Percentiles rank a stretch among this genome's conserved stretches.
Evolutionary conservation across 306 rosid species (phyloP).

Genomic region (Nissolia schottii): DNA sequence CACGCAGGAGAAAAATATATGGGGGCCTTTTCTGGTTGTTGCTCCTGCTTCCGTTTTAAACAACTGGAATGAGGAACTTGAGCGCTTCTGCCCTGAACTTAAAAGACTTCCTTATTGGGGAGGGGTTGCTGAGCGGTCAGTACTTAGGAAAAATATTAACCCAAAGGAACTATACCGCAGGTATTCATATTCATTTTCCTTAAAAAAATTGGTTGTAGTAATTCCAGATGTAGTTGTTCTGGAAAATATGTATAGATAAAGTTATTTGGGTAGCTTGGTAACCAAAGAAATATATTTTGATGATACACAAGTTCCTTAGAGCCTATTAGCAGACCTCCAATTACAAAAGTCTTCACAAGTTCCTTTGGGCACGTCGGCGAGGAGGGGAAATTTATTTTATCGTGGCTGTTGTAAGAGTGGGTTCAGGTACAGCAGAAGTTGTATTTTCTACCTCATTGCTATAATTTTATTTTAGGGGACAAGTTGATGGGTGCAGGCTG

Average conservation of each 20-base stretch:
- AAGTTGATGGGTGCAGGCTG: no score
- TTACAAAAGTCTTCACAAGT: no score
- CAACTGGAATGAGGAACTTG: constrained; percentile 96
- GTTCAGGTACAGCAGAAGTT: no score
- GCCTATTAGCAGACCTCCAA: no score
- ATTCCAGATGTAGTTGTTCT: background rate
- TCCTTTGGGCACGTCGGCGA: no score
- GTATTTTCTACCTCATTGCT: no score
- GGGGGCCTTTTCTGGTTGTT: constrained; percentile 98
- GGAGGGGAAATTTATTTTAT: no score
- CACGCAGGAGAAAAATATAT: constrained; percentile 90
- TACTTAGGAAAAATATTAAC: constrained; percentile 83
- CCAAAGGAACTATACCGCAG: constrained; percentile 91
- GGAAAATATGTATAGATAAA: background rate
- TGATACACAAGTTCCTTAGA: background rate
- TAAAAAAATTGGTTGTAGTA: background rate
- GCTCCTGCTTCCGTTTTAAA: constrained; percentile 98
- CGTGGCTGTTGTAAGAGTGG: no score
- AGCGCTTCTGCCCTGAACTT: constrained; percentile 92
- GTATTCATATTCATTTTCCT: constrained; percentile 32
- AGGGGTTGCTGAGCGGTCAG: constrained; percentile 72
- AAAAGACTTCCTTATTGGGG: constrained; percentile 98
- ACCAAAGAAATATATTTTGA: background rate
- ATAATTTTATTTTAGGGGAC: no score
- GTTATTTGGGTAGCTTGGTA: background rate